Evolutionary conservation across 495 filamentous ascomycete species (phyloP), one percentile per base, ranked within the genome.

Genomic region (Daldinia concentrica): DNA sequence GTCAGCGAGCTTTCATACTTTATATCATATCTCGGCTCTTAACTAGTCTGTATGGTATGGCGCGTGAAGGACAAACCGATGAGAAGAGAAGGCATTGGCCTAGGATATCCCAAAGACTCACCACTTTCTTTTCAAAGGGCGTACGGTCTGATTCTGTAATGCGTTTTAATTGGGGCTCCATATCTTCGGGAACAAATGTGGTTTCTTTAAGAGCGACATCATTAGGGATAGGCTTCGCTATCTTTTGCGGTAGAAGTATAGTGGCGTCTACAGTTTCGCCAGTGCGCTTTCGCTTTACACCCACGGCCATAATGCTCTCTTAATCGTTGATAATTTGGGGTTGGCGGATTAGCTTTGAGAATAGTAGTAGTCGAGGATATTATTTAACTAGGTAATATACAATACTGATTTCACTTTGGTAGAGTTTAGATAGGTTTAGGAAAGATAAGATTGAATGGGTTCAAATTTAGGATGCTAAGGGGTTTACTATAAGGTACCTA

Each of bases 51-150:
- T 7, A 17, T 41, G 15, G 17, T 41, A 41, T 41, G n/a, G n/a
- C 24, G 12, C 24, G 8, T 24, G 48, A 24, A 51, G 48, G 22
- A 55, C 7, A 26, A 27, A n/a, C 9, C 15, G 27, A 26, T 2
- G 14, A 55, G 24, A 19, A 56, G 29, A 26, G n/a, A 29, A 36
- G 24, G 0, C 14, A 15, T 12, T 24, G 19, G 50, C 5, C 12
- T 52, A 36, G 17, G 51, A 4, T 26, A 29, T 12, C 39, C 17
- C 19, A 6, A n/a, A 54, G 14, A 69, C 71, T 58, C 55, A 73
- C 71, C 50, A 91, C 86, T 72, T 85, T 83, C 59, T 87, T 85
- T 69, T 86, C 85, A 79, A 84, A 86, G 56, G 81, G 77, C 24
- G 88, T 88, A 36, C 85, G 82, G 43, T 79, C 80, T 27, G 77